A percentile compares a stretch with the other conserved stretches of the same genome.
These are phyloP conservation scores for Sugiyamaella grinbergsii DNA, from an alignment of 1,139 yeast genomes.

Conservation along the genomic window DNA sequence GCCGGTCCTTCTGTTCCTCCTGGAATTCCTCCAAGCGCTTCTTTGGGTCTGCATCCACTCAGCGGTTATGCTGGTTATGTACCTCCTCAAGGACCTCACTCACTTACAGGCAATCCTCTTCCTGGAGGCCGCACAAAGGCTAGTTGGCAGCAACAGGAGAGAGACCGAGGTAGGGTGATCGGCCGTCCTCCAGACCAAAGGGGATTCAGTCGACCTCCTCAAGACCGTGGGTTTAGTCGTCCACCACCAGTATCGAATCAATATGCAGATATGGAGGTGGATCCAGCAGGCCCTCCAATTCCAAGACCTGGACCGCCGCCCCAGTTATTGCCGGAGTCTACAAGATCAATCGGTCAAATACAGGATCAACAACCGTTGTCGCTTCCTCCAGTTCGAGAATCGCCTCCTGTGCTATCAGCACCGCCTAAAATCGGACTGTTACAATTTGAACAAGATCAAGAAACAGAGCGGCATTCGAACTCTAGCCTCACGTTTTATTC, in stretches of 20 bases:
- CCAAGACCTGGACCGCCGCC: neutral
- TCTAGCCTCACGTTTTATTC: neutral
- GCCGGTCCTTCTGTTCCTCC: too few species aligned
- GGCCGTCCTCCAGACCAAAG: constrained; percentile 8
- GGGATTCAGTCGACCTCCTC: constrained; percentile 11
- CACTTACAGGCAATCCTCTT: neutral
- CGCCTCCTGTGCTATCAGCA: neutral
- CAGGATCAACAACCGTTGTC: neutral
- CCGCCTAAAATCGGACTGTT: constrained; percentile 14
- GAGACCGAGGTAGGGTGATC: constrained; percentile 6
- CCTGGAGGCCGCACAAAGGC: constrained; percentile 5
- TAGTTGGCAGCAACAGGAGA: constrained; percentile 9
- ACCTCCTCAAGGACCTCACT: constrained; percentile 11
- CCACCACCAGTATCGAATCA: constrained; percentile 4
- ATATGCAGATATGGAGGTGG: constrained; percentile 8
- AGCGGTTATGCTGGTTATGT: constrained; percentile 3
- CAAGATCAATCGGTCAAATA: neutral
- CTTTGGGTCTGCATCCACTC: constrained; percentile 4
- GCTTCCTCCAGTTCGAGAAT: neutral
- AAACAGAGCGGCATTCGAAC: neutral
- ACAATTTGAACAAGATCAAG: constrained; percentile 10
- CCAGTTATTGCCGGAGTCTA: too few species aligned
- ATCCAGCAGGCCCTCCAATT: neutral
- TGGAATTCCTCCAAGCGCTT: neutral
- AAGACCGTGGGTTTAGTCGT: constrained; percentile 10